Base-by-base conservation (phyloP, 1,139 yeast species). In the Sugiyamaella novakii region DNA sequence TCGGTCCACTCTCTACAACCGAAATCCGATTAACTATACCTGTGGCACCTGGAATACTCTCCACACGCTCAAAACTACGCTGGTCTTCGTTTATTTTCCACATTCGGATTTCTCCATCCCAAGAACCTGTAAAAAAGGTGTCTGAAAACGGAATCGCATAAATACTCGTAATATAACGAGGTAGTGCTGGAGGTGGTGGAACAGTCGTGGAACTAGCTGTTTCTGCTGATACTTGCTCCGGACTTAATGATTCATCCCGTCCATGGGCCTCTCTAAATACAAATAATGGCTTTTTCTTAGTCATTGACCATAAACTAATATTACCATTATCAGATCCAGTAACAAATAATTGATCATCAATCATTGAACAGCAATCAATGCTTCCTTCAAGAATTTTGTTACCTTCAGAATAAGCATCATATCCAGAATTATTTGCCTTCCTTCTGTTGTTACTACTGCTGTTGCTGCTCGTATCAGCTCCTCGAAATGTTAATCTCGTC, bases 281-380 rank as follows among this genome's bases (percentile, higher is more conserved):
- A 65, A 69, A 82, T 31, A 87, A 68, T 6, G 98, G 95, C 69
- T 89, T 91, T 77, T 92, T 92, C 70, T 88, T 88, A 24, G 87
- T 83, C 52, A 86, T 71, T 5, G 96, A 83, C 98, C 98, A 92
- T 55, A 94, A 73, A 19, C 87, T 74, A 34, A 92, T 71, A 64
- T 81, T 86, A 39, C 98, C 98, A 64, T 91, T 92, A 66, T 94
- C 98, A 14, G 95, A 83, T 1, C 98, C 97, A 3, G 98, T 89
- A 41, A 92, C 82, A 63, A 92, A 92, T 66, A 87, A 89, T 24
- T 91, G 80, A 67, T 91, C 96, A 68, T 92, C 98, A 50, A 87
- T 70, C 97, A 91, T 89, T 5, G 87, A 74, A 29, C 91, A 94
- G 59, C 87, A 86, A 59, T 92, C 98, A 53, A 91, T 83, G 53